Conservation (phyloP, 345 rosid genomes). For the Syzygium aqueum region DNA sequence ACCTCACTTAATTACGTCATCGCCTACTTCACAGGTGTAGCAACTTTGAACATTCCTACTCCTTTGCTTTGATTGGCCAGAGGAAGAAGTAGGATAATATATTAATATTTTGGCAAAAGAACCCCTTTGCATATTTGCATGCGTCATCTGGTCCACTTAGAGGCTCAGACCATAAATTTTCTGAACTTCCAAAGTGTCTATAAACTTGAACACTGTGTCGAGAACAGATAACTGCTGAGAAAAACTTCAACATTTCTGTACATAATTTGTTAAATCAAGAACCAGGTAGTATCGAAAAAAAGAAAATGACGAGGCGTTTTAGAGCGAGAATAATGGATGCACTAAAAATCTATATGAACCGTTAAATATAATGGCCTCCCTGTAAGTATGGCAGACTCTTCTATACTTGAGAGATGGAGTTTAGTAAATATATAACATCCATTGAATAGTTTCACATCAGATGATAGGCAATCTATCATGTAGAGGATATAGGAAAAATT, state of each 20-base stretch:
- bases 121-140: background rate
- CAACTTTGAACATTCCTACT: background rate
- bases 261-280: background rate
- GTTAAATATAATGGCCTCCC: background rate
- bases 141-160: background rate
- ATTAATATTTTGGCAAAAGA: background rate
- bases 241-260: too few relatives aligned
- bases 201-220: too few relatives aligned
- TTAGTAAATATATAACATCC: background rate
- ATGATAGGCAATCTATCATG: too few relatives aligned
- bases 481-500: background rate
- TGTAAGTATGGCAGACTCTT: background rate
- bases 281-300: background rate
- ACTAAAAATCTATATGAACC: background rate
- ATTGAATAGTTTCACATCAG: too few relatives aligned
- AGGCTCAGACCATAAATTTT: background rate
- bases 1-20: background rate
- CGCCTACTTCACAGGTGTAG: background rate
- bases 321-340: background rate
- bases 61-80: background rate
- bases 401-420: background rate
- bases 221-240: too few relatives aligned
- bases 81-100: background rate
- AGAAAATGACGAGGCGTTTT: background rate
- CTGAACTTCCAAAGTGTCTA: too few relatives aligned